Evolutionary conservation across 257 asterid genomes (phyloP).

Genomic region (Solanum sejunctum): DNA sequence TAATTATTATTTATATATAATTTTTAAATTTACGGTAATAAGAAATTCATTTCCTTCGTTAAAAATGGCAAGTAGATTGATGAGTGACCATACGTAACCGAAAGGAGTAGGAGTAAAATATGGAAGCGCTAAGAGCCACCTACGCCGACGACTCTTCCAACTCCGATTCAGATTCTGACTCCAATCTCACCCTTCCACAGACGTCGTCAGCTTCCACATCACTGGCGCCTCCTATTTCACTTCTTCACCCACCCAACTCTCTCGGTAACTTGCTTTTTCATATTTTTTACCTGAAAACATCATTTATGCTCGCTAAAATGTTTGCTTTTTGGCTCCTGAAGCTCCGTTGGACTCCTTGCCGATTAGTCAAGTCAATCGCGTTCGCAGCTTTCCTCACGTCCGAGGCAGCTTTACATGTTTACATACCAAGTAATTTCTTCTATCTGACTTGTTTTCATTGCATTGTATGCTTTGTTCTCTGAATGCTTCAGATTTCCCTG

Average conservation of each 20-base stretch:
- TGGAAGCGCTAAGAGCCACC: constrained; percentile 81
- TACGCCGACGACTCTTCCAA: constrained; percentile 65
- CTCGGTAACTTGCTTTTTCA: constrained; percentile 19
- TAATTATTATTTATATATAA: no score
- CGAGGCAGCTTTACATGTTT: constrained; percentile 91
- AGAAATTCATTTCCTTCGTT: no score
- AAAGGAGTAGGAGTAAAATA: neutral
- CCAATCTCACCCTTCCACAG: constrained; percentile 19
- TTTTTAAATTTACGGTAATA: no score
- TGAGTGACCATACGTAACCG: no score
- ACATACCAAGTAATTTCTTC: constrained; percentile 58
- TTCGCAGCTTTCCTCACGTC: constrained; percentile 78
- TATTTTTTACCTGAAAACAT: no score
- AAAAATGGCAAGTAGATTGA: no score
- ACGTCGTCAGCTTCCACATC: constrained; percentile 13
- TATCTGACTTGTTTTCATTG: neutral
- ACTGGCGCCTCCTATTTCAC: constrained; percentile 35
- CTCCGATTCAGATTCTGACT: constrained; percentile 46
- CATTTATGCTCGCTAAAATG: constrained; percentile 6
- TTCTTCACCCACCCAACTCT: constrained; percentile 53
- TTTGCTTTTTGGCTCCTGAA: constrained; percentile 30
- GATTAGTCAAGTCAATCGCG: constrained; percentile 30
- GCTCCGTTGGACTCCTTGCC: constrained; percentile 32
- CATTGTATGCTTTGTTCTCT: no score
- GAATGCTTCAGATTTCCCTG: no score